Evolutionary conservation across 495 filamentous ascomycete species (phyloP), one percentile per base, ranked within the genome.

Genomic region (Podospora conica): DNA sequence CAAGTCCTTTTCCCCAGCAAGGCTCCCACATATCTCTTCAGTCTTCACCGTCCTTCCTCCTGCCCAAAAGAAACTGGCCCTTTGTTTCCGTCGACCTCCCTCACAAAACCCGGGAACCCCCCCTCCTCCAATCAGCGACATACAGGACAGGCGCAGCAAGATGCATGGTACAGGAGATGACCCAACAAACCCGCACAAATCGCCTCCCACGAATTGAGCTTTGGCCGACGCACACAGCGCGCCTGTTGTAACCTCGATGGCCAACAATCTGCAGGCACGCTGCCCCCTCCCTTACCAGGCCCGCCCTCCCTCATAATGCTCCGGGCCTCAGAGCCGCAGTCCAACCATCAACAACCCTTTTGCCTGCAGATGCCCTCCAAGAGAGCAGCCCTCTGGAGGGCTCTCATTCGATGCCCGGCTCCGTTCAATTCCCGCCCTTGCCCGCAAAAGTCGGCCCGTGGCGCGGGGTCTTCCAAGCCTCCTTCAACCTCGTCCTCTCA

Each of bases 241-340:
- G 61, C 61, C 61, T 63, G 61, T 33, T 63, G 61, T 55, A 29
- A 63, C 61, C 48, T 22, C 25, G 29, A 10, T 20, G 53, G n/a
- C 28, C 54, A 58, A 23, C 22, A 31, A 58, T 33, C 54, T 58
- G 56, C 54, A 65, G 63, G 40, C 24, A 54, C 33, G 20, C 61
- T 54, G 61, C 24, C 22, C 53, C 20, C 53, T 23, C 61, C 60
- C 58, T 22, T 18, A 8, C 40, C 40, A 18, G 18, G 11, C 40
- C 40, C 18, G 29, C 29, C 10, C 29, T 31, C 22, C 24, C 9
- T 11, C 56, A 27, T 33, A n/a, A 29, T 59, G 27, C 28, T 33
- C 58, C 25, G 24, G 40, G 15, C 40, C 40, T 48, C 40, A 48
- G 40, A 48, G 40, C 40, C 40, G 40, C 40, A 48, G 40, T 48